A percentile compares a stretch with the other conserved stretches of the same genome.
Evolutionary conservation across 257 asterid species (phyloP).

Genomic region (Nicotiana noctiflora): DNA sequence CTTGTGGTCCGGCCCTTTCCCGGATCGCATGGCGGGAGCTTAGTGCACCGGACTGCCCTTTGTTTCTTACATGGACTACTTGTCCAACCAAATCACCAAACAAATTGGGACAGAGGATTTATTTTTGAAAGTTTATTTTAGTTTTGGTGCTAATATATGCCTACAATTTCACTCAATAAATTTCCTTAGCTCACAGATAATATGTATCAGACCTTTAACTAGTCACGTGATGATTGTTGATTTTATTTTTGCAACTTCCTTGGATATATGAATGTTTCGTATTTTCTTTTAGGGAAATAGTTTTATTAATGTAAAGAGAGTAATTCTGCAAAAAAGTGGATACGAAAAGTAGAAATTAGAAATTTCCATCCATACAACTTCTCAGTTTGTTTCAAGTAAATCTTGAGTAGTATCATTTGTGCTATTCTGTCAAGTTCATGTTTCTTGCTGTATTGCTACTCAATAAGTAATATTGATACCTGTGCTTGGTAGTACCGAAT

Average conservation of each 20-base stretch:
- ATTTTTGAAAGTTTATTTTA: neutral
- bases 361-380: neutral
- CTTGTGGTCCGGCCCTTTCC: no score
- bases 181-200: neutral
- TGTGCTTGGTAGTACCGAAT: neutral
- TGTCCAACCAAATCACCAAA: neutral
- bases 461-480: neutral
- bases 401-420: slow-evolving; percentile 1
- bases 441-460: neutral
- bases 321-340: neutral
- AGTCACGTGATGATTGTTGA: neutral
- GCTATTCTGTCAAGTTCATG: neutral
- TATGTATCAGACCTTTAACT: neutral
- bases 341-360: neutral
- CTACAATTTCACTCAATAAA: neutral
- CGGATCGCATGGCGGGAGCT: no score
- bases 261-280: neutral
- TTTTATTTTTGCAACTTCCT: neutral
- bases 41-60: no score
- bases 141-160: neutral
- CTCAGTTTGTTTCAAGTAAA: neutral
- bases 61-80: neutral
- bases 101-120: neutral
- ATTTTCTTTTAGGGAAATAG: neutral
- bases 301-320: neutral